A percentile compares a stretch with the other conserved stretches of the same genome.
These are phyloP conservation scores for Arctostaphylos glauca DNA, from an alignment of 148 eudicot species.

Conservation along the genomic window DNA sequence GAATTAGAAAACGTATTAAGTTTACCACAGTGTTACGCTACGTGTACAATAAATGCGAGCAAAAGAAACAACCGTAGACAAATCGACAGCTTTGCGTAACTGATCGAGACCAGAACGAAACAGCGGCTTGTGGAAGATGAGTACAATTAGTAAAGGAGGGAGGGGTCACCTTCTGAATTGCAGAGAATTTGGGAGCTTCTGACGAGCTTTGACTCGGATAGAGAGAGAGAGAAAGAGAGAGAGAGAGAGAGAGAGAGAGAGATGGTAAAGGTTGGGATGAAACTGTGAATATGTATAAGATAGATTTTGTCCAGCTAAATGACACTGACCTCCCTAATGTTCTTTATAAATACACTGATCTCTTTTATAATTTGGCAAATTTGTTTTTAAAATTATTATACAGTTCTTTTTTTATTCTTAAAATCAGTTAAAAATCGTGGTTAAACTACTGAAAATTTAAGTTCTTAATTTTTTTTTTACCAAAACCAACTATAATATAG, in stretches of 20 bases:
- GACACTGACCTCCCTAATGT: too few relatives aligned
- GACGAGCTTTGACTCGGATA: constrained; percentile 4
- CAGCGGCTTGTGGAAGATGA: neutral
- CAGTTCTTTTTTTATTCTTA: too few relatives aligned
- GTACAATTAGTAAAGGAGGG: neutral
- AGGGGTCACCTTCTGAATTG: constrained; percentile 10
- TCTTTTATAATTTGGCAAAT: too few relatives aligned
- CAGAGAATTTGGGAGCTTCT: constrained; percentile 11
- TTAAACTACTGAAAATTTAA: too few relatives aligned
- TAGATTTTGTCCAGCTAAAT: neutral
- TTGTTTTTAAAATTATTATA: too few relatives aligned
- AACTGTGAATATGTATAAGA: neutral
- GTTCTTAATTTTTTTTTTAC: too few relatives aligned
- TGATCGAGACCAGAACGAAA: neutral
- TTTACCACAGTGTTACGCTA: neutral
- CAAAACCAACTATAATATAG: too few relatives aligned
- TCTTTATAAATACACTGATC: too few relatives aligned
- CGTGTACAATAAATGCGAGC: neutral
- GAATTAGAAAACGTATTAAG: neutral
- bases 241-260: neutral
- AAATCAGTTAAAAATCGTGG: too few relatives aligned
- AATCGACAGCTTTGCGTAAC: neutral
- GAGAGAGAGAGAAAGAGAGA: neutral
- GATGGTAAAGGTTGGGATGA: neutral
- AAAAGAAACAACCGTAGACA: neutral